Evolutionary conservation across 208 protist species (phyloP), one percentile per base, ranked within the genome.

Genomic region (Zelonia costaricensis): DNA sequence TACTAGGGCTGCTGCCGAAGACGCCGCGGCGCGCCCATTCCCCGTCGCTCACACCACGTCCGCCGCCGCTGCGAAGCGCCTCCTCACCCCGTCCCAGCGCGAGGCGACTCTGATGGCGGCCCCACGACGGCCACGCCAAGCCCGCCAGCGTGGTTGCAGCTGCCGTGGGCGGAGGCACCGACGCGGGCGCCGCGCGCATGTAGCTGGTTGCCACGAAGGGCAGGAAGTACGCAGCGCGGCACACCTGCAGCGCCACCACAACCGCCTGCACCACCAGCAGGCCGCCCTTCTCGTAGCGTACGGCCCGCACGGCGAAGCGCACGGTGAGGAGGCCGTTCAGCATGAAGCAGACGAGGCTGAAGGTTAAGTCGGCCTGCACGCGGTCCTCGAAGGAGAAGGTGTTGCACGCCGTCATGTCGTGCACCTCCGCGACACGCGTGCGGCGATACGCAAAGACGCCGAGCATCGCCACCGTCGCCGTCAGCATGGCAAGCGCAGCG

Each of bases 251-350:
- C 33, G 69, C 45, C 4, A 78, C 69, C 42, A 77, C 52, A 15
- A 86, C 57, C 16, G 66, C 69, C 43, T 83, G 71, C 22, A 74
- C 77, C 18, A 88, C 54, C 7, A 92, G 71, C 30, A 79, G 45
- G 10, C 78, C 74, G 4, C 71, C 43, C 49, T 81, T 76, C 47
- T 92, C 81, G 42, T 77, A 80, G 43, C 79, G 78, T 18, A 81
- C 78, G 0, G 81, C 78, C 35, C 74, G 85, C 20, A 86, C 48
- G 0, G 81, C 53, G 69, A 72, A 84, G 59, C 45, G 75, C 16
- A 76, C 45, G 15, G 65, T 42, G 25, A 88, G 53, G 23, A 77
- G 47, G 13, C 62, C 56, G 54, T 88, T 88, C 20, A 88, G 25
- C 20, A 77, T 16, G 49, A 86, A 82, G 27, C 67, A 80, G 20